Evolutionary conservation across 257 asterid species (phyloP), one percentile per base, ranked within the genome.

Genomic region (Mentha longifolia): DNA sequence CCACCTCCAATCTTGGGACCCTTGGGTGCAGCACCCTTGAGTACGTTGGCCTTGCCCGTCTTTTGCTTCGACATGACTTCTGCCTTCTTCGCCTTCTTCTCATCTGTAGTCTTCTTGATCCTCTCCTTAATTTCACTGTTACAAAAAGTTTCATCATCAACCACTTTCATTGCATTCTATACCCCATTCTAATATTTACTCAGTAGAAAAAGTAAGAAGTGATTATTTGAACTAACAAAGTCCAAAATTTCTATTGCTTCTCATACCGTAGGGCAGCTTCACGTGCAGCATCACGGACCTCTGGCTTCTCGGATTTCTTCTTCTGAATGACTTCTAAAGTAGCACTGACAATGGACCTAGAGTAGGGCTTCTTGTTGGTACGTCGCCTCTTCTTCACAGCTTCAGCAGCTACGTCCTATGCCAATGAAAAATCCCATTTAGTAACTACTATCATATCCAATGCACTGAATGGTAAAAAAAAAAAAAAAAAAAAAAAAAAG

Each of bases 1-100:
- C 86, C 86, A 3, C 89, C 89, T 33, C 89, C 89, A 7, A 79
- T 60, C 84, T 87, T 83, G 41, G 90, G 90, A 51, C 93, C 87
- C 77, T 81, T 87, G 0, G 89, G 79, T 10, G 51, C 76, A 46
- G 83, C 83, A 39, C 85, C 86, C 83, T 87, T 87, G 33, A 86
- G 79, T 12, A 79, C 62, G 46, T 77, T 76, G 71, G 82, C 43
- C 81, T 83, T 87, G 58, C 67, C 1, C 20, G 72, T 45, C 81
- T 85, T 85, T 35, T 35, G 39, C 39, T 35, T 35, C 8, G 39
- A 35, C 39, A 35, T 35, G 8, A 35, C 39, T 35, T 35, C 39
- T 35, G 39, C 39, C 39, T 35, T 35, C 39, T 35, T 35, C 1
- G 39, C 39, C 39, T 35, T 35, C 8, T 35, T 35, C 39, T 35